Evolutionary conservation across 192 early-diverging fungal species (phyloP).

Genomic region (Geranomyces variabilis): DNA sequence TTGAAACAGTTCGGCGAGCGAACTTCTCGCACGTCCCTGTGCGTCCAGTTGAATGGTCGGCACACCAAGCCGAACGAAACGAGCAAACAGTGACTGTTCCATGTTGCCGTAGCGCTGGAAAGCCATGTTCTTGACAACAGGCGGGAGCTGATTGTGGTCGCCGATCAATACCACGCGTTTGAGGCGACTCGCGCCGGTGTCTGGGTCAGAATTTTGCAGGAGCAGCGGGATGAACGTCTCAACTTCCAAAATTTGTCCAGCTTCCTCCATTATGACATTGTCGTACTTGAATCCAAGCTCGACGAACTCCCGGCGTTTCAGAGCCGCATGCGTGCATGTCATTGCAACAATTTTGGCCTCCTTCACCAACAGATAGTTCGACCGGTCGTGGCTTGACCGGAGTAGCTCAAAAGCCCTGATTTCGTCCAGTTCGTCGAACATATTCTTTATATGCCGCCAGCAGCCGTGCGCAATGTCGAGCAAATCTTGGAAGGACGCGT

Average conservation of each 20-base stretch:
- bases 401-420: slow-evolving; percentile 95
- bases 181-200: slow-evolving; percentile 64
- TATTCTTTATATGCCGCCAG: slow-evolving; percentile 73
- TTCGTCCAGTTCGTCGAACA: slow-evolving; percentile 89
- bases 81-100: slow-evolving; percentile 93
- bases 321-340: slow-evolving; percentile 95
- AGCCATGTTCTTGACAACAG: slow-evolving; percentile 87
- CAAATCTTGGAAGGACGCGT: slow-evolving; percentile 52
- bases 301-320: slow-evolving; percentile 86
- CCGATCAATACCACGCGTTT: slow-evolving; percentile 95
- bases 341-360: slow-evolving; percentile 97
- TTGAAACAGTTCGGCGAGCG: slow-evolving; percentile 81
- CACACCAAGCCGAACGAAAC: slow-evolving; percentile 92
- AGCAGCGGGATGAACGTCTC: slow-evolving; percentile 93
- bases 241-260: slow-evolving; percentile 92
- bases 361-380: slow-evolving; percentile 91
- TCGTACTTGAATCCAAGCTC: slow-evolving; percentile 92
- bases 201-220: slow-evolving; percentile 63
- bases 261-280: slow-evolving; percentile 96
- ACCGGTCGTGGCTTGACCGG: slow-evolving; percentile 72
- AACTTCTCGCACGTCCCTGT: slow-evolving; percentile 82
- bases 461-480: slow-evolving; percentile 74
- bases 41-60: slow-evolving; percentile 84
- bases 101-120: slow-evolving; percentile 87
- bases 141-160: slow-evolving; percentile 96